Evolutionary conservation across 2,329 filamentous ascomycete species (phyloP).

Genomic region (Didymella segeticola): DNA sequence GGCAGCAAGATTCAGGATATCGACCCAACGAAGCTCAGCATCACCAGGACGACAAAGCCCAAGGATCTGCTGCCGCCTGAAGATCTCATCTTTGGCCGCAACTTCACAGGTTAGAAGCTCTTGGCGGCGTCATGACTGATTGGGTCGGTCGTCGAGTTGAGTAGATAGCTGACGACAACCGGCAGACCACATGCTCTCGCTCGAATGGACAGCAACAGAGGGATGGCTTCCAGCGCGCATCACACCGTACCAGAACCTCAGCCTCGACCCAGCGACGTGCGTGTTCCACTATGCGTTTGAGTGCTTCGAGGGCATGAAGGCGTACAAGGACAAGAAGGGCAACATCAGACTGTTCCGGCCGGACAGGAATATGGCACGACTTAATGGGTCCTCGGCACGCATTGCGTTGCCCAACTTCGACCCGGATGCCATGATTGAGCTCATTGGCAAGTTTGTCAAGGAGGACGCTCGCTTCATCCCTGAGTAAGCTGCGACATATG

Average conservation of each 20-base stretch:
- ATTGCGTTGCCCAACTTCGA: slow-evolving; percentile 93
- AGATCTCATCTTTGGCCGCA: slow-evolving; percentile 86
- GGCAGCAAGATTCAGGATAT: slow-evolving; percentile 68
- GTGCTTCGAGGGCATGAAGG: slow-evolving; percentile 99
- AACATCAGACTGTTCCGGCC: slow-evolving; percentile 88
- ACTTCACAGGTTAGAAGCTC: slow-evolving; percentile 79
- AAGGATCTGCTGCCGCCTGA: slow-evolving; percentile 76
- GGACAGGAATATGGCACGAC: slow-evolving; percentile 91
- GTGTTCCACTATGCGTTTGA: slow-evolving; percentile 99
- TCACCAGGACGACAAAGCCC: slow-evolving; percentile 77
- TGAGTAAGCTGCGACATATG: slow-evolving; percentile 57
- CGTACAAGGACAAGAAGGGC: slow-evolving; percentile 86
- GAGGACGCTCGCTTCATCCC: slow-evolving; percentile 92
- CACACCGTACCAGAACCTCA: slow-evolving; percentile 94
- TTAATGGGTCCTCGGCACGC: slow-evolving; percentile 89
- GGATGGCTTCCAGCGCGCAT: slow-evolving; percentile 88
- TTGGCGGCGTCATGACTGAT: slow-evolving; percentile 1
- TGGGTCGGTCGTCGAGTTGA: too few species aligned
- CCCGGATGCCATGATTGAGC: slow-evolving; percentile 73
- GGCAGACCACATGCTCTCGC: slow-evolving; percentile 92
- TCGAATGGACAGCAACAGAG: slow-evolving; percentile 86
- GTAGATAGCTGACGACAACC: slow-evolving; percentile 20
- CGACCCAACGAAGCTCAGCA: slow-evolving; percentile 76
- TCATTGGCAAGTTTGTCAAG: slow-evolving; percentile 81
- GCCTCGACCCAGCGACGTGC: slow-evolving; percentile 92